These are phyloP conservation scores for Fraxinus pennsylvanica DNA, from an alignment of 257 asterid species.

Conservation along the genomic window DNA sequence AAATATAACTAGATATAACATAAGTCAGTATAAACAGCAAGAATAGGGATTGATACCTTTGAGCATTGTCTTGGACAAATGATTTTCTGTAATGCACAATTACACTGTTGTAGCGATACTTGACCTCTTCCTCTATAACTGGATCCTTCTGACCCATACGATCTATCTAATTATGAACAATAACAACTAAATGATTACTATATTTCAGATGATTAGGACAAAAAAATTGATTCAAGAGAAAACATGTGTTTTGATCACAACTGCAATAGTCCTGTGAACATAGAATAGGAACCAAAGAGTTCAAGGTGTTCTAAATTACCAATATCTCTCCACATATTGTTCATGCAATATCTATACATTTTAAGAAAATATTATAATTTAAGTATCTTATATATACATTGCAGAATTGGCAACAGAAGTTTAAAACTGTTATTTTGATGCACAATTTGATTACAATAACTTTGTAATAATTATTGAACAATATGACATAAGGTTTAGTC, in stretches of 20 bases:
- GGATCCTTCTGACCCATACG: slow-evolving; percentile 88
- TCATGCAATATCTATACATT: slow-evolving; percentile 8
- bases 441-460: background rate
- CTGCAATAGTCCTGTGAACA: slow-evolving; percentile 11
- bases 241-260: slow-evolving; percentile 8
- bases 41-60: slow-evolving; percentile 58
- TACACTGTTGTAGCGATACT: slow-evolving; percentile 80
- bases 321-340: background rate
- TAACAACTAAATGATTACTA: slow-evolving; percentile 9
- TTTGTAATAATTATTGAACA: background rate
- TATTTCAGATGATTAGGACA: slow-evolving; percentile 16
- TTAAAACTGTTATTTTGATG: background rate
- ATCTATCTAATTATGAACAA: slow-evolving; percentile 60
- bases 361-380: background rate
- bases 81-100: slow-evolving; percentile 94
- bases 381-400: background rate
- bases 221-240: slow-evolving; percentile 18
- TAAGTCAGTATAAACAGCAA: slow-evolving; percentile 13
- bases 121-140: slow-evolving; percentile 82
- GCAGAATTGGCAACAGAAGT: background rate
- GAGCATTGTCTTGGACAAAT: slow-evolving; percentile 96
- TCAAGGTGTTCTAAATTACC: background rate
- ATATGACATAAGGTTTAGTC: background rate
- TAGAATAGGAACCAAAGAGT: slow-evolving; percentile 14
- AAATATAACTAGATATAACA: slow-evolving; percentile 20